phyloP scores from a whole-genome alignment of 202 grass and related monocot genomes.

The Dendrocalamus latiflorus region DNA sequence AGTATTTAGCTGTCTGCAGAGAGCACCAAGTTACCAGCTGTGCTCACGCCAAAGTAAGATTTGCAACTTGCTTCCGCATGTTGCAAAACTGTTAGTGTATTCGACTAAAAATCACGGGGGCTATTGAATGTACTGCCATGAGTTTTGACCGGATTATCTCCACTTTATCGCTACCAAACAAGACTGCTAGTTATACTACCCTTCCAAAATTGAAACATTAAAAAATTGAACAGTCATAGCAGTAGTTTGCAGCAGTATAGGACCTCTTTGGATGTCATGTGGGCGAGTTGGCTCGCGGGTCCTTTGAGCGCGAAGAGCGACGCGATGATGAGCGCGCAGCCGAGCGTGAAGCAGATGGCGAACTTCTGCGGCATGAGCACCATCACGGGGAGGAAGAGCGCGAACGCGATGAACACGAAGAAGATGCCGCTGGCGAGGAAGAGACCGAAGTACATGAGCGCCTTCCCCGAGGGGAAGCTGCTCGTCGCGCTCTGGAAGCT shows the following conservation, averaged over 20 bases:
- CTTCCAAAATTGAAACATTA: too few species aligned
- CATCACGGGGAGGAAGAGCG: too few species aligned
- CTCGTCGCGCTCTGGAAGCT: too few species aligned
- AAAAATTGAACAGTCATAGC: too few species aligned
- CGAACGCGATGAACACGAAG: too few species aligned
- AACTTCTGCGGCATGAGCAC: too few species aligned
- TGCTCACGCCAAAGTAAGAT: background rate
- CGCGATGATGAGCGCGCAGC: slow-evolving; percentile 78
- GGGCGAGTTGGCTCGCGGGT: slow-evolving; percentile 65
- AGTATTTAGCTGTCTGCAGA: background rate
- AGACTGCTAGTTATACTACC: too few species aligned
- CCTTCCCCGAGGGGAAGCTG: too few species aligned
- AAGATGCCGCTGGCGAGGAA: too few species aligned
- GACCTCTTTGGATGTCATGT: slow-evolving; percentile 98
- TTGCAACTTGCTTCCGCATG: background rate
- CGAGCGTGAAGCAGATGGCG: too few species aligned
- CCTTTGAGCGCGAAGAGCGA: slow-evolving; percentile 97
- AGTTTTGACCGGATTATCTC: background rate
- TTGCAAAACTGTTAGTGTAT: background rate
- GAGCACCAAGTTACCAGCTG: background rate
- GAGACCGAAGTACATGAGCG: too few species aligned
- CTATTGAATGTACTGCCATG: background rate
- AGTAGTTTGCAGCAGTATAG: background rate
- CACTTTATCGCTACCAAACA: background rate
- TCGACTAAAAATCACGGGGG: too few species aligned